Evolutionary conservation across 2,329 filamentous ascomycete genomes (phyloP).

Genomic region (Xylariaceae sp.): DNA sequence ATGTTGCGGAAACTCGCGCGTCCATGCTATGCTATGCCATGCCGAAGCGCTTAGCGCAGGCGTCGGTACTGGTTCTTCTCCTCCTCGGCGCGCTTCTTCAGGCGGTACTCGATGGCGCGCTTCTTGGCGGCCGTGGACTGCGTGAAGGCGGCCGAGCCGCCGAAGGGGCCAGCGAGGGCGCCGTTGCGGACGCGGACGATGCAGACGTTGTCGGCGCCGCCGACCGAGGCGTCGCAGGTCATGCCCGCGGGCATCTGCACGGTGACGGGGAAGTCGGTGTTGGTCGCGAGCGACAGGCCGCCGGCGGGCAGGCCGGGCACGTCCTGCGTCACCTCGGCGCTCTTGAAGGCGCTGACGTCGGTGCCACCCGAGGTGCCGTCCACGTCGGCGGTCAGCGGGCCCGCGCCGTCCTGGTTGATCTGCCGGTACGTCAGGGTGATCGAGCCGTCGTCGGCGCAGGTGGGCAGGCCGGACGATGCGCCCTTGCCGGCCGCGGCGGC

Average conservation of each 20-base stretch:
- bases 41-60: slow-evolving; percentile 22
- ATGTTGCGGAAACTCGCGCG: too few species aligned
- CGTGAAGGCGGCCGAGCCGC: slow-evolving; percentile 70
- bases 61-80: slow-evolving; percentile 28
- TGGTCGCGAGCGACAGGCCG: slow-evolving; percentile 64
- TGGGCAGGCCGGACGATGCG: slow-evolving; percentile 62
- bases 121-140: slow-evolving; percentile 63
- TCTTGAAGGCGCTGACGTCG: slow-evolving; percentile 64
- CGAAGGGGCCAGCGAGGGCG: slow-evolving; percentile 68
- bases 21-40: too few species aligned
- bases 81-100: slow-evolving; percentile 43
- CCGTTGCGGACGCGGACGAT: slow-evolving; percentile 68
- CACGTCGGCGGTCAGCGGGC: slow-evolving; percentile 64
- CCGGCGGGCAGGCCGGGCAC: slow-evolving; percentile 63
- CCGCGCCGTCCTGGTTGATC: slow-evolving; percentile 74
- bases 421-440: slow-evolving; percentile 71
- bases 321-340: slow-evolving; percentile 63
- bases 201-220: slow-evolving; percentile 66
- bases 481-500: slow-evolving; percentile 60
- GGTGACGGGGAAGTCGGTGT: slow-evolving; percentile 68
- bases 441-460: slow-evolving; percentile 63
- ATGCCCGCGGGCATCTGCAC: slow-evolving; percentile 71
- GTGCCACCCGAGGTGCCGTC: slow-evolving; percentile 69
- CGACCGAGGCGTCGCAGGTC: slow-evolving; percentile 66
- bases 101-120: slow-evolving; percentile 63